A percentile compares a stretch with the other conserved stretches of the same genome.
Conservation (phyloP, 768 basidiomycete genomes). For the Kwoniella mangroviensis region DNA sequence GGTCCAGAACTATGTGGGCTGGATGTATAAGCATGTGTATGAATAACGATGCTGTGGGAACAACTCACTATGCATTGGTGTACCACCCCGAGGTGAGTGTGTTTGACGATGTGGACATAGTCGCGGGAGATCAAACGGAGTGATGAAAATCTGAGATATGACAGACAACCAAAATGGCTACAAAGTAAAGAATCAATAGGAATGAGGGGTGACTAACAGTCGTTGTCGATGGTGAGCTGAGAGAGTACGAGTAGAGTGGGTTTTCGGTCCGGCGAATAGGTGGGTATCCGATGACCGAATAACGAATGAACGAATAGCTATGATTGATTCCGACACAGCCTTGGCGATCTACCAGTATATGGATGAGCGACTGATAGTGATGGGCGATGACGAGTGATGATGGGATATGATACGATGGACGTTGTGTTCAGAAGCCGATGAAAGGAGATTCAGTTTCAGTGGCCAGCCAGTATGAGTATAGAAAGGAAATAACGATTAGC, state of each 20-base stretch:
- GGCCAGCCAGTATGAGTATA: too few species aligned
- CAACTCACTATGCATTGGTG: constrained; percentile 25
- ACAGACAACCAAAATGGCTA: too few species aligned
- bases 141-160: too few species aligned
- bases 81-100: constrained; percentile 23
- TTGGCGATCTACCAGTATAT: not conserved
- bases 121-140: not conserved
- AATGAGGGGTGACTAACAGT: too few species aligned
- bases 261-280: not conserved
- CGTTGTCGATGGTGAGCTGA: not conserved
- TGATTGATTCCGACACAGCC: not conserved
- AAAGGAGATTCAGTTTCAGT: not conserved
- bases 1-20: constrained; percentile 37
- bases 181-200: too few species aligned
- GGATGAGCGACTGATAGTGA: not conserved
- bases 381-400: not conserved
- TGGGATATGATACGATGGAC: not conserved
- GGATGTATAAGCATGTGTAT: not conserved
- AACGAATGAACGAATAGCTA: not conserved
- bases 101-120: not conserved
- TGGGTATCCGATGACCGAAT: not conserved
- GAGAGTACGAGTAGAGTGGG: too few species aligned
- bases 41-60: not conserved
- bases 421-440: not conserved
- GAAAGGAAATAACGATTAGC: too few species aligned